A percentile compares a stretch with the other conserved stretches of the same genome.
Conservation (phyloP, 345 rosid species). For the Melastoma malabathricum region DNA sequence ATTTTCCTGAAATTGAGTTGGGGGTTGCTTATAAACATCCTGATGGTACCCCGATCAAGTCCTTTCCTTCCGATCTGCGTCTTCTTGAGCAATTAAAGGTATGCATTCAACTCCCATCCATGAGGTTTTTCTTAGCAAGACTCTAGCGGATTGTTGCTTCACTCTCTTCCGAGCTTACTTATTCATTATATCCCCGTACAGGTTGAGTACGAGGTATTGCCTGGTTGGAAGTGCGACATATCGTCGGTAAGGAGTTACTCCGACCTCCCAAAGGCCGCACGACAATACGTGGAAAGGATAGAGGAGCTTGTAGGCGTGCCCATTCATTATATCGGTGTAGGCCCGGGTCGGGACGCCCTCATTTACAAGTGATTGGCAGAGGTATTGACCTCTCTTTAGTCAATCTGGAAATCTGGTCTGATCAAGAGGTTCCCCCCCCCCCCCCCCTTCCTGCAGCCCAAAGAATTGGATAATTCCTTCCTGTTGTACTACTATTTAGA, state of each 20-base stretch:
- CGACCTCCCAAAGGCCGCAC: conserved; percentile 82
- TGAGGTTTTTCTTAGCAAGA: background rate
- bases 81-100: conserved; percentile 72
- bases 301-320: conserved; percentile 84
- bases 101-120: conserved; percentile 9
- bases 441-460: too few species aligned
- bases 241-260: conserved; percentile 59
- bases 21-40: conserved; percentile 59
- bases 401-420: too few species aligned
- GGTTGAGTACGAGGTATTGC: conserved; percentile 89
- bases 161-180: too few species aligned
- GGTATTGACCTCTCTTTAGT: too few species aligned
- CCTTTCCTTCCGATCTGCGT: conserved; percentile 78
- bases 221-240: conserved; percentile 83
- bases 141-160: too few species aligned
- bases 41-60: conserved; percentile 68
- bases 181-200: conserved; percentile 9
- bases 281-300: conserved; percentile 68
- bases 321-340: conserved; percentile 75
- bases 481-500: too few species aligned
- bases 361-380: conserved; percentile 37
- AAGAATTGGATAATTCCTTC: too few species aligned
- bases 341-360: conserved; percentile 91
- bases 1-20: conserved; percentile 61
- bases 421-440: too few species aligned